These are phyloP conservation scores for Thielaviopsis musarum DNA, from an alignment of 2,329 filamentous ascomycete species.

Conservation along the genomic window DNA sequence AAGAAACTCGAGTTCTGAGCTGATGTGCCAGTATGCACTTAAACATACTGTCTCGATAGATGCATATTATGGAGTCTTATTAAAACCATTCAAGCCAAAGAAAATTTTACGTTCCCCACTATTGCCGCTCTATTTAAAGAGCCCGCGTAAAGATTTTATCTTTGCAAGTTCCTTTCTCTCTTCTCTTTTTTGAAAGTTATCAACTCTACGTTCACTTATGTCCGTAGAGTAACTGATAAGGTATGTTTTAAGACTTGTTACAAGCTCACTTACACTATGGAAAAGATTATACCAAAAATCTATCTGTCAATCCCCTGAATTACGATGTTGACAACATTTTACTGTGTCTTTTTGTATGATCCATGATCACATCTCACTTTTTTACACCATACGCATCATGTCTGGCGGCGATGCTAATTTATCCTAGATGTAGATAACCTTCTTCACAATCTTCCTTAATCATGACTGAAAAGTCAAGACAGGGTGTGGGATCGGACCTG, in stretches of 20 bases:
- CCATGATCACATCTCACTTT: not conserved
- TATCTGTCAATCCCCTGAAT: constrained; percentile 46
- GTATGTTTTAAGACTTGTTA: not conserved
- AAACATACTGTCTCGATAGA: not conserved
- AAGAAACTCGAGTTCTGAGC: constrained; percentile 25
- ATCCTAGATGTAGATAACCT: constrained; percentile 4
- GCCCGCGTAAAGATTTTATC: not conserved
- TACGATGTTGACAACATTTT: constrained; percentile 23
- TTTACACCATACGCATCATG: not conserved
- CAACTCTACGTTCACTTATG: constrained; percentile 8
- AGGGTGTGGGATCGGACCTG: constrained; percentile 19
- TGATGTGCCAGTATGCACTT: not conserved
- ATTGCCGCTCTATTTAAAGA: not conserved
- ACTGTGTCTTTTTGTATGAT: constrained; percentile 12
- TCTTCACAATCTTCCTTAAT: not conserved
- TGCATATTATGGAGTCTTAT: not conserved
- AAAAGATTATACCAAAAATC: constrained; percentile 13
- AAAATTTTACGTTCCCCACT: constrained; percentile 4
- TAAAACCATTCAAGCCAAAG: not conserved
- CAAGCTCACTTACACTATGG: not conserved
- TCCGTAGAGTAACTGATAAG: constrained; percentile 11
- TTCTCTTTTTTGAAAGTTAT: constrained; percentile 10
- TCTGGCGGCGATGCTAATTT: constrained; percentile 1
- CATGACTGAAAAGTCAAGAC: not conserved
- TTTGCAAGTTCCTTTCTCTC: constrained; percentile 11